Evolutionary conservation across 768 basidiomycete genomes (phyloP).

Genomic region (Multifurca ochricompacta): DNA sequence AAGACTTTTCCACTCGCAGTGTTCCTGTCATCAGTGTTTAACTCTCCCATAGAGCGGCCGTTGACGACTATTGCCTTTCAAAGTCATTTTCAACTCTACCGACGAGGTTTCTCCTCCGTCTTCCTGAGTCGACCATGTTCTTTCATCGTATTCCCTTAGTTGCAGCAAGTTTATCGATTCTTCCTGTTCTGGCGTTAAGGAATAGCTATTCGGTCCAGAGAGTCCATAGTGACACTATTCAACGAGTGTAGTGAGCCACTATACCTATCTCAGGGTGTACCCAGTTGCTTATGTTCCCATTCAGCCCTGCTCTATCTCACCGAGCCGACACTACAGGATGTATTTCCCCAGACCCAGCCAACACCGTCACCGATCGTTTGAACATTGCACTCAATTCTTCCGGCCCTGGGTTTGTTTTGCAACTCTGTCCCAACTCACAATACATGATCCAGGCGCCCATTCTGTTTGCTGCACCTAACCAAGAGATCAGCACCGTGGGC

Average conservation of each 20-base stretch:
- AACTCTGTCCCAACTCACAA: slow-evolving; percentile 52
- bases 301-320: background rate
- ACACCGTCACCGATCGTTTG: slow-evolving; percentile 55
- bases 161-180: background rate
- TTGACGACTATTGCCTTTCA: background rate
- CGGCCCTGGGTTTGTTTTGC: slow-evolving; percentile 57
- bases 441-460: slow-evolving; percentile 65
- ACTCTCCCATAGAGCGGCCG: background rate
- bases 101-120: background rate
- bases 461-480: slow-evolving; percentile 53
- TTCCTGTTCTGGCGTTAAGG: background rate
- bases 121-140: background rate
- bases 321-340: slow-evolving; percentile 19
- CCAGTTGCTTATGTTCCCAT: background rate
- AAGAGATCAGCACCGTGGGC: slow-evolving; percentile 77
- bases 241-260: background rate
- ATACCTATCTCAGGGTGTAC: background rate
- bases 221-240: background rate
- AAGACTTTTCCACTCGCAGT: background rate
- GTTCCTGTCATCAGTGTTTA: background rate
- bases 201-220: background rate
- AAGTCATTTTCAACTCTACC: background rate
- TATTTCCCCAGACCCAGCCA: slow-evolving; percentile 45
- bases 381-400: slow-evolving; percentile 58
- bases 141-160: background rate